Percentiles rank a stretch among this genome's conserved stretches.
phyloP scores from a whole-genome alignment of 2,329 filamentous ascomycete genomes.

The Trichoderma arundinaceum region DNA sequence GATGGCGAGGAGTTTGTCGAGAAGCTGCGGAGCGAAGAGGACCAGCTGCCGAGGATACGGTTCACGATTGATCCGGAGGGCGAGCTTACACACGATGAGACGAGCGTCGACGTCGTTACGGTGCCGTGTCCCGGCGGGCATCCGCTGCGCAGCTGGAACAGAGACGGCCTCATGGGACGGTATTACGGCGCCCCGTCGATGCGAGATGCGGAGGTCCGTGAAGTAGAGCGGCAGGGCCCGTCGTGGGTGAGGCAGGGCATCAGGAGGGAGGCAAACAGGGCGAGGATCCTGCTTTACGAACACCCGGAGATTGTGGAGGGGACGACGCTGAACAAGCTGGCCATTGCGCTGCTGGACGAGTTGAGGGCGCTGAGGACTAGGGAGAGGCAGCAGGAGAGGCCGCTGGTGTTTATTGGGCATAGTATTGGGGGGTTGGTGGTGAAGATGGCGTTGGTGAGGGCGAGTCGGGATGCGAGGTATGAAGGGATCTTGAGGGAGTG shows the following conservation, averaged over 20 bases:
- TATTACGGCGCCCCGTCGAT: conserved; percentile 53
- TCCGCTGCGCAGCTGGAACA: conserved; percentile 59
- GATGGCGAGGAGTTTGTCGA: conserved; percentile 8
- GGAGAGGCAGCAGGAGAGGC: conserved; percentile 50
- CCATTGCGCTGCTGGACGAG: conserved; percentile 55
- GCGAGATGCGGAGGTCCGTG: conserved; percentile 44
- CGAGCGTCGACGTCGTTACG: conserved; percentile 59
- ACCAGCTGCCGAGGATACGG: conserved; percentile 32
- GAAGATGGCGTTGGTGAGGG: conserved; percentile 61
- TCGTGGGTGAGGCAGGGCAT: conserved; percentile 61
- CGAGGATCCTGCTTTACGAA: conserved; percentile 58
- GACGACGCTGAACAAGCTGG: conserved; percentile 52
- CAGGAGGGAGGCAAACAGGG: conserved; percentile 53
- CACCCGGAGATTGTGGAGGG: conserved; percentile 52
- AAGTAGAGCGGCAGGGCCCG: conserved; percentile 41
- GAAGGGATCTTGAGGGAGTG: conserved; percentile 59
- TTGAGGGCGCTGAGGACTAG: conserved; percentile 45
- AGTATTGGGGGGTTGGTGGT: conserved; percentile 66
- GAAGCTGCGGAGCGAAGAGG: not conserved
- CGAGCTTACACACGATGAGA: conserved; percentile 55
- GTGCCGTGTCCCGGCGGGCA: conserved; percentile 61
- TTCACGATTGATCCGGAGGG: conserved; percentile 47
- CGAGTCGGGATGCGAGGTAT: conserved; percentile 47
- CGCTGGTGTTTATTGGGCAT: conserved; percentile 65
- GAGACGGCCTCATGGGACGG: conserved; percentile 54